Percentiles rank a stretch among this genome's conserved stretches.
These are phyloP conservation scores for Mycena pura DNA, from an alignment of 768 basidiomycete genomes.

Conservation along the genomic window DNA sequence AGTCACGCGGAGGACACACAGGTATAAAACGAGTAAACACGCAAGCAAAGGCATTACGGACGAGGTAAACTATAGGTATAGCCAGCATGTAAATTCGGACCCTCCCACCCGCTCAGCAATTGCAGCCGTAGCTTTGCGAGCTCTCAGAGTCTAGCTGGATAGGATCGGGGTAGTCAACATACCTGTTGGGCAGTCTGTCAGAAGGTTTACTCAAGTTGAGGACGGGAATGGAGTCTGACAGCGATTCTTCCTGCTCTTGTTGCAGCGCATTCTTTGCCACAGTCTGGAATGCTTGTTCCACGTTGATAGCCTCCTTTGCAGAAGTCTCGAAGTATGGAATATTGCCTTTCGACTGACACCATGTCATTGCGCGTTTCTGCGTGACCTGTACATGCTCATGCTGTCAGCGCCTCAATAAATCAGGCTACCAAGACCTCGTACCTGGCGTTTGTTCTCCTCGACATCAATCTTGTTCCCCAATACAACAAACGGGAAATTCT, in stretches of 20 bases:
- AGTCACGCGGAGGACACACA: slow-evolving; percentile 9
- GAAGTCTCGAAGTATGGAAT: slow-evolving; percentile 99
- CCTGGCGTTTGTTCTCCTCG: slow-evolving; percentile 98
- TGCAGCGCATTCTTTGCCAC: slow-evolving; percentile 99
- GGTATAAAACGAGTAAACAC: slow-evolving; percentile 19
- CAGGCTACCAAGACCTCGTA: slow-evolving; percentile 39
- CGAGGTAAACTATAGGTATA: slow-evolving; percentile 27
- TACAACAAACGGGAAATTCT: slow-evolving; percentile 99
- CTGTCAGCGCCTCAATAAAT: slow-evolving; percentile 14
- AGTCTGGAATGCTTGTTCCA: slow-evolving; percentile 99
- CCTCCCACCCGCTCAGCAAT: slow-evolving; percentile 59
- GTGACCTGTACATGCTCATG: slow-evolving; percentile 68
- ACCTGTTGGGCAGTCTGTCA: slow-evolving; percentile 55
- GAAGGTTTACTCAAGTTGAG: slow-evolving; percentile 19
- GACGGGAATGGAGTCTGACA: slow-evolving; percentile 58
- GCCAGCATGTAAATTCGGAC: slow-evolving; percentile 20
- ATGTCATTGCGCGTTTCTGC: slow-evolving; percentile 99
- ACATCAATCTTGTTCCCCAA: slow-evolving; percentile 99
- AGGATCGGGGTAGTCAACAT: slow-evolving; percentile 98
- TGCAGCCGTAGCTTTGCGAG: slow-evolving; percentile 91
- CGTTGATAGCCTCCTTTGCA: slow-evolving; percentile 99
- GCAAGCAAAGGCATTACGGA: slow-evolving; percentile 21
- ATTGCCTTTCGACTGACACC: slow-evolving; percentile 99
- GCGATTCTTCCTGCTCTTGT: slow-evolving; percentile 94
- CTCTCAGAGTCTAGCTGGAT: slow-evolving; percentile 95